Percentiles rank a stretch among this genome's conserved stretches.
Evolutionary conservation across 1,284 basidiomycete species (phyloP).

Genomic region (Mycena sp.): DNA sequence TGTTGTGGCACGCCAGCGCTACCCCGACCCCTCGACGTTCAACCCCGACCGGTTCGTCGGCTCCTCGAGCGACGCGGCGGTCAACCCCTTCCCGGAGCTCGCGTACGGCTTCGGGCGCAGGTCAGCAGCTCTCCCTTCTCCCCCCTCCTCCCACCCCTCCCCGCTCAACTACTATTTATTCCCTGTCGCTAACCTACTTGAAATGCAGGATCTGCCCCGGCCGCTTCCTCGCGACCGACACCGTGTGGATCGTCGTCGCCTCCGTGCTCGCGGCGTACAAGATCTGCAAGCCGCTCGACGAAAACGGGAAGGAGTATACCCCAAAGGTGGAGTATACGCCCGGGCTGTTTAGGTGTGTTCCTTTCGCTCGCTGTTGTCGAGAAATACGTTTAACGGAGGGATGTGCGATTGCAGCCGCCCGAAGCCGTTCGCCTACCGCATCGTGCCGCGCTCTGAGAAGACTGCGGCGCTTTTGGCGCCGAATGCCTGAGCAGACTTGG

Average conservation of each 20-base stretch:
- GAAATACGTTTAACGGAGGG: neutral
- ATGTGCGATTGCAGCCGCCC: neutral
- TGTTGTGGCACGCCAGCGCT: conserved; percentile 41
- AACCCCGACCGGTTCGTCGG: conserved; percentile 42
- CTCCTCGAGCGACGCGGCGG: conserved; percentile 21
- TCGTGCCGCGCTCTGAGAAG: conserved; percentile 9
- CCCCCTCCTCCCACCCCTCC: neutral
- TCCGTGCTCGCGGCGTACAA: conserved; percentile 53
- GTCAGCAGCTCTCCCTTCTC: neutral
- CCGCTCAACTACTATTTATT: too few species aligned
- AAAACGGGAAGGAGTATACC: conserved; percentile 48
- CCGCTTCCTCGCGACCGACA: conserved; percentile 54
- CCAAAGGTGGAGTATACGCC: conserved; percentile 52
- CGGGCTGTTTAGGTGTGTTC: conserved; percentile 51
- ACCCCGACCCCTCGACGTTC: conserved; percentile 46
- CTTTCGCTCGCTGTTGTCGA: neutral
- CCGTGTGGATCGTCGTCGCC: conserved; percentile 57
- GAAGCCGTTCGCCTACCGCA: conserved; percentile 1
- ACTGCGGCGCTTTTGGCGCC: neutral
- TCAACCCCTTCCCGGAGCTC: conserved; percentile 42
- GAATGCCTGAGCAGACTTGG: too few species aligned
- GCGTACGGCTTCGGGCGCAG: conserved; percentile 50
- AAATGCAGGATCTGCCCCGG: conserved; percentile 61
- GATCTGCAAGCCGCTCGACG: conserved; percentile 50
- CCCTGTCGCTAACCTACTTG: too few species aligned